These are phyloP conservation scores for Penicillium pulvis DNA, from an alignment of 495 filamentous ascomycete genomes.

Conservation along the genomic window DNA sequence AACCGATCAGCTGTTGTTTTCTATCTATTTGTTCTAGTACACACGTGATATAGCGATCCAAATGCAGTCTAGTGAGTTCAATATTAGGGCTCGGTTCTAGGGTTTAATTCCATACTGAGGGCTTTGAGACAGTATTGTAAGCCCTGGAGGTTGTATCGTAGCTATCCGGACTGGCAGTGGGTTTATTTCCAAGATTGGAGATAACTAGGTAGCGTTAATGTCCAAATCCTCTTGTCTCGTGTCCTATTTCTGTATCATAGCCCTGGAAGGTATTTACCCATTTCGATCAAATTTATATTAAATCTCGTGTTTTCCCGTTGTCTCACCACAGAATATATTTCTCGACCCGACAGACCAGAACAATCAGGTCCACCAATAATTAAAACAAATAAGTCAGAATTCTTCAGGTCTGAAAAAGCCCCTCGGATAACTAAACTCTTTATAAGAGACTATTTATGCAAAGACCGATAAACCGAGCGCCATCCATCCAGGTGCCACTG, in stretches of 20 bases:
- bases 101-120: not conserved
- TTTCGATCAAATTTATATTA: not conserved
- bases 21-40: not conserved
- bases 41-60: not conserved
- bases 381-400: not conserved
- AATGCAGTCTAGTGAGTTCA: not conserved
- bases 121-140: not conserved
- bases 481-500: conserved; percentile 1
- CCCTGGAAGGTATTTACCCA: not conserved
- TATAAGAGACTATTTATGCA: not conserved
- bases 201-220: too few relatives aligned
- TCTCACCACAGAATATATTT: not conserved
- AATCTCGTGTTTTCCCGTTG: not conserved
- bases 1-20: not conserved
- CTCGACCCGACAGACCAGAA: not conserved
- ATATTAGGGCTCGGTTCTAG: not conserved
- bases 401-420: not conserved
- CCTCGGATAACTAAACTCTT: conserved; percentile 2
- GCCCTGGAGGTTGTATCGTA: too few relatives aligned
- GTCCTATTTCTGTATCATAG: not conserved
- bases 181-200: not conserved
- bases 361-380: not conserved
- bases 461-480: conserved; percentile 15
- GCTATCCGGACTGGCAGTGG: not conserved
- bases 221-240: too few relatives aligned